Conservation (phyloP, 352 stramenopile species). For the Pythium phragmiticola region DNA sequence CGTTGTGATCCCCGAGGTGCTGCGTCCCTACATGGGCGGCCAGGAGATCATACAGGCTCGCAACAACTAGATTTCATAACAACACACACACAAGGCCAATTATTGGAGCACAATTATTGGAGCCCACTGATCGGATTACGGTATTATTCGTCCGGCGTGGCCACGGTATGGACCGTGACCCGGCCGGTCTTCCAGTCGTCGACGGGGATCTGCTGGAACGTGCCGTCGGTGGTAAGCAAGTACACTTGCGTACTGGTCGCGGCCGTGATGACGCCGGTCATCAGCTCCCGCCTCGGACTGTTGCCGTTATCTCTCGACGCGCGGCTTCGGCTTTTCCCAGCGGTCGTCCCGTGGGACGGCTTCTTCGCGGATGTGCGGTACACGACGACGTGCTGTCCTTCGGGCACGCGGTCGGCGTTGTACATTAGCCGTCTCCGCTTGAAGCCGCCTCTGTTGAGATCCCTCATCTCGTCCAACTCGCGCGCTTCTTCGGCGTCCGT, state of each 20-base stretch:
- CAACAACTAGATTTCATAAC: background rate
- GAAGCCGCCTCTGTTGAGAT: background rate
- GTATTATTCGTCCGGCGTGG: background rate
- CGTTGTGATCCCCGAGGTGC: constrained; percentile 71
- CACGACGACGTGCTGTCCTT: constrained; percentile 57
- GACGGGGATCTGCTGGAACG: constrained; percentile 44
- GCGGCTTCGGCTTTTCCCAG: background rate
- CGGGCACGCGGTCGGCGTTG: constrained; percentile 52
- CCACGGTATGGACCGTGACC: constrained; percentile 27
- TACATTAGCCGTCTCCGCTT: constrained; percentile 35
- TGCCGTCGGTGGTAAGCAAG: constrained; percentile 33
- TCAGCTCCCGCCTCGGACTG: constrained; percentile 19
- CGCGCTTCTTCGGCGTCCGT: constrained; percentile 23
- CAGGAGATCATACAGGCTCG: constrained; percentile 55
- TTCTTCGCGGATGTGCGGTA: constrained; percentile 17
- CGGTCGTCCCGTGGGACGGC: background rate
- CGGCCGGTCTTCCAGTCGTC: constrained; percentile 42
- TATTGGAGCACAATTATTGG: constrained; percentile 8
- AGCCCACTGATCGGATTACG: too few species aligned
- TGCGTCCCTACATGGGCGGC: constrained; percentile 80
- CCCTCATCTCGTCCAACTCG: constrained; percentile 3
- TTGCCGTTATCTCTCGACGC: background rate
- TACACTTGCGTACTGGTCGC: constrained; percentile 48
- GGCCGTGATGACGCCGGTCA: constrained; percentile 51
- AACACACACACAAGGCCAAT: background rate